Evolutionary conservation across 1,139 yeast genomes (phyloP), one percentile per base, ranked within the genome.

Genomic region (Pichia sp.): DNA sequence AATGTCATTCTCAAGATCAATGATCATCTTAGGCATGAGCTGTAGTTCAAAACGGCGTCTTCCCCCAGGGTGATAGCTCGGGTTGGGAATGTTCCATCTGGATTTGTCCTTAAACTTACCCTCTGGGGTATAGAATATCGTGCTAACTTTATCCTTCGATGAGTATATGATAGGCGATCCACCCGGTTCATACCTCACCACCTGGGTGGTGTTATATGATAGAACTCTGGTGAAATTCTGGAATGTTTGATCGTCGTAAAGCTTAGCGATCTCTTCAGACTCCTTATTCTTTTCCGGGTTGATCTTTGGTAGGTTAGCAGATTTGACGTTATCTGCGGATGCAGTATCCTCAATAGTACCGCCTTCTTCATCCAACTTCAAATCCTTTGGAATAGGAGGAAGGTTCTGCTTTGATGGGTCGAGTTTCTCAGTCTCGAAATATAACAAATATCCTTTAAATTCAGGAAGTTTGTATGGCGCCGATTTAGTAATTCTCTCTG

Each of bases 11-110:
- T 91, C 97, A 33, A 91, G 67, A 49, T 85, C 91, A 45, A 85
- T 66, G 36, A 91, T 88, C 36, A 88, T 75, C 56, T 85, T 85
- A 6, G 98, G 98, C 97, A 91, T 88, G 38, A 91, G 60, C 56
- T 91, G 98, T 39, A 88, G 63, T 58, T 91, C 98, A 50, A 86
- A 83, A 17, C 70, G 71, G 45, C 94, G 69, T 7, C 49, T 44
- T 1, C 80, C 71, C 0, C 80, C 68, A 2, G 91, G 88, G 47
- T 81, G 74, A 48, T 61, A 72, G 1, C 69, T 66, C 7, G 83
- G 81, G 6, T 53, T 56, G 2, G 83, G 78, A 11, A 74, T 54
- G 17, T 56, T 55, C 34, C 54, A 49, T 33, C 60, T 54, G 4
- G 16, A n/a, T 25, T 33, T 27, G 20, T 56, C 42, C 27, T 59